phyloP scores from a whole-genome alignment of 495 filamentous ascomycete species.

The Penicillium herquei region DNA sequence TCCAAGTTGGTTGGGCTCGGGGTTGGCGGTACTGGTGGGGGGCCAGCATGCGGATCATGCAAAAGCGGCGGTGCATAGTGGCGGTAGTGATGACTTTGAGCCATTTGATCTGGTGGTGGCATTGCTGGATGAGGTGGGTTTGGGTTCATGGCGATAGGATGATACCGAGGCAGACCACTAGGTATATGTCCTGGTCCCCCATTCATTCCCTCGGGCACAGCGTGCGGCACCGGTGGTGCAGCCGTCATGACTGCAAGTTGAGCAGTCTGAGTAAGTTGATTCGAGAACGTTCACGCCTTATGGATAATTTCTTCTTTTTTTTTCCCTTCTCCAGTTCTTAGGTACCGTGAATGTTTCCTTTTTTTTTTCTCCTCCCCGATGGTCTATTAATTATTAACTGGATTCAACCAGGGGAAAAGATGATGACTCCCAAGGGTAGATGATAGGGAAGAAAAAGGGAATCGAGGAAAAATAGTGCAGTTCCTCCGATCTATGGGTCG shows the following conservation, averaged over 20 bases:
- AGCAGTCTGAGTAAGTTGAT: not conserved
- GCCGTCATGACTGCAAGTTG: slow-evolving; percentile 29
- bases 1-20: slow-evolving; percentile 35
- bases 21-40: slow-evolving; percentile 27
- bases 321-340: too few relatives aligned
- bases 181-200: slow-evolving; percentile 32
- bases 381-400: too few relatives aligned
- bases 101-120: slow-evolving; percentile 37
- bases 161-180: slow-evolving; percentile 41
- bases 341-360: too few relatives aligned
- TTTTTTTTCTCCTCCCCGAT: too few relatives aligned
- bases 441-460: slow-evolving; percentile 14
- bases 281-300: not conserved
- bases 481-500: slow-evolving; percentile 27
- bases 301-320: too few relatives aligned
- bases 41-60: slow-evolving; percentile 35
- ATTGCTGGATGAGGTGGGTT: slow-evolving; percentile 34
- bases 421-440: not conserved
- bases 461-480: slow-evolving; percentile 22
- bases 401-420: too few relatives aligned
- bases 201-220: slow-evolving; percentile 38
- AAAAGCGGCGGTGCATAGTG: slow-evolving; percentile 32
- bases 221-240: slow-evolving; percentile 39
- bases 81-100: slow-evolving; percentile 40
- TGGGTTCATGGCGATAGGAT: slow-evolving; percentile 50